Evolutionary conservation across 2,329 filamentous ascomycete genomes (phyloP), one percentile per base, ranked within the genome.

Genomic region (Celoporthe dispersa): DNA sequence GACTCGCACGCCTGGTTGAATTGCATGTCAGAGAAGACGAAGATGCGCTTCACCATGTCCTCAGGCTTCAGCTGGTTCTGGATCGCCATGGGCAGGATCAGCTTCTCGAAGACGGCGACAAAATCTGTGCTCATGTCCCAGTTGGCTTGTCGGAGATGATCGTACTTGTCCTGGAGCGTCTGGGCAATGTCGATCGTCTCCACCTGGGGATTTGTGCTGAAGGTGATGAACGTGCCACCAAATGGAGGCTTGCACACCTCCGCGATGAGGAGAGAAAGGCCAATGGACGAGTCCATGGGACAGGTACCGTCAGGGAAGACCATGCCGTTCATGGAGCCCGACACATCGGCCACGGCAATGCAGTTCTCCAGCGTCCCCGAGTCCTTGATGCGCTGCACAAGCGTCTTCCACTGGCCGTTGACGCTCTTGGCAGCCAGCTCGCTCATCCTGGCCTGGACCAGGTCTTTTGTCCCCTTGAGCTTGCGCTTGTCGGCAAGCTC

Each of bases 11-110:
- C 64, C 28, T n/a, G 7, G 72, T 90, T 77, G 74, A 90, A 90
- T 60, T 89, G 86, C 87, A 90, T 89, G 75, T 89, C 87, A 60
- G 80, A 85, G 74, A 90, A 89, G 44, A 90, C 84, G 74, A 90
- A 89, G 22, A 90, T 75, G 4, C 85, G 84, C 78, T 88, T 88
- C 22, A 89, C 83, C 87, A 90, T 90, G 53, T 90, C 83, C 67
- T 88, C 85, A 53, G 80, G 83, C 72, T 79, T 81, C 44, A 90
- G 74, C 14, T 85, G 81, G 72, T 87, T 81, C 62, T 80, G 60
- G 9, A 84, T 66, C 0, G 87, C 87, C 80, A 87, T 82, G 2
- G 86, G 86, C 0, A 90, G 82, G 62, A 90, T 83, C 1, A 88
- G 77, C 0, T 81, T 66, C 66, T 84, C 81, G 69, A 90, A 90